Evolutionary conservation across 108 stramenopile species (phyloP), one percentile per base, ranked within the genome.

Genomic region (Pinguiococcus pyrenoidosus): DNA sequence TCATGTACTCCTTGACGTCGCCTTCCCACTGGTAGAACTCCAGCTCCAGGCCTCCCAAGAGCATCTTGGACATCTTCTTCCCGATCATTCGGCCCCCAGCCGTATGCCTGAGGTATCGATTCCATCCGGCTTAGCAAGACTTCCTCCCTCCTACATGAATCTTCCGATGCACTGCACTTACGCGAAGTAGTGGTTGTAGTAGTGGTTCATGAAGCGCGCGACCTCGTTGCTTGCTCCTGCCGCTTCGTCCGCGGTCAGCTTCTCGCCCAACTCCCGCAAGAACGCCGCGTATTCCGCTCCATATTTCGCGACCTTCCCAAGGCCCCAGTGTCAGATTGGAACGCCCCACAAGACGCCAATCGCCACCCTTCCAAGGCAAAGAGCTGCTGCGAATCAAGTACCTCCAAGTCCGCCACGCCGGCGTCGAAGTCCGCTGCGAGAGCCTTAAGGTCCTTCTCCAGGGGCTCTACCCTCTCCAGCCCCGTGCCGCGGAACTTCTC

Each of bases 131-230:
- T n/a, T n/a, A n/a, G n/a, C n/a, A n/a, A n/a, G n/a, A n/a, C n/a
- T n/a, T n/a, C n/a, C n/a, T n/a, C n/a, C n/a, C n/a, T n/a, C n/a
- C n/a, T n/a, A n/a, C n/a, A n/a, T n/a, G n/a, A n/a, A n/a, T n/a
- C n/a, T n/a, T n/a, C n/a, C n/a, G 46, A n/a, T n/a, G n/a, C n/a
- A n/a, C n/a, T n/a, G n/a, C n/a, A n/a, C n/a, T n/a, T n/a, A n/a
- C 4, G 89, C 89, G 64, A 90, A 90, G 55, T 87, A 87, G 65
- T 76, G 83, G 64, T 90, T 90, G 71, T 87, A 90, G 63, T 73
- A 90, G 64, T 90, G 89, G 38, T 85, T 87, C 63, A 90, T 77
- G 51, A 90, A 84, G 54, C 76, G 81, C 23, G 89, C 83, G 46
- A 87, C 62, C 16, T 66, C 56, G 10, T 71, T 55, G 10, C 56